Conservation (phyloP, 305 asterid species). For the Solanum aculeatissimum region DNA sequence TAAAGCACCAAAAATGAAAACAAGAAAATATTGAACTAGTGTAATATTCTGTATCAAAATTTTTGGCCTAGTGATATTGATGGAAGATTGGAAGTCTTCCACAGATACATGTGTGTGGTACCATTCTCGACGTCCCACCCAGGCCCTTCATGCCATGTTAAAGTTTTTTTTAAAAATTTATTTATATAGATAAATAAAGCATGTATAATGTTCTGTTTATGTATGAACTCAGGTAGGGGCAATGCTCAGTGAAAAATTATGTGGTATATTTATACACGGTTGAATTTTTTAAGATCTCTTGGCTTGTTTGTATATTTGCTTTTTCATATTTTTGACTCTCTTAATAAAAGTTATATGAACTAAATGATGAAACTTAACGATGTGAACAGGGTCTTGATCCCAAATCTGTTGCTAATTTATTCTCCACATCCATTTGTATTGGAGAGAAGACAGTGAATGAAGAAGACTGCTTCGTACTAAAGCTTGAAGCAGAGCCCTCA, state of each 20-base stretch:
- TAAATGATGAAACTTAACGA: neutral
- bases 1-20: neutral
- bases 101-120: neutral
- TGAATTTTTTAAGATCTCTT: no score
- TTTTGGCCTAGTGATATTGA: neutral
- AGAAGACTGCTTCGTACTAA: conserved; percentile 78
- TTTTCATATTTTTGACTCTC: neutral
- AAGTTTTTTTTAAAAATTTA: no score
- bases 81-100: neutral
- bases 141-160: neutral
- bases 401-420: conserved; percentile 65
- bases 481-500: conserved; percentile 58
- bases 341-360: neutral
- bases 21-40: neutral
- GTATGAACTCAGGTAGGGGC: neutral
- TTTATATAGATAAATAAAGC: neutral
- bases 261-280: no score
- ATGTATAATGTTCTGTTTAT: neutral
- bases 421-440: conserved; percentile 66
- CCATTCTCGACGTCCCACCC: neutral
- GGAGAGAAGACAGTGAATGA: conserved; percentile 57
- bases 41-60: neutral
- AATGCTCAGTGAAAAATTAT: neutral
- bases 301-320: neutral
- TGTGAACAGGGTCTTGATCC: conserved; percentile 85